Percentiles rank a stretch among this genome's conserved stretches.
Evolutionary conservation across 2,329 filamentous ascomycete species (phyloP).

Genomic region (Rhinocladiella similis): DNA sequence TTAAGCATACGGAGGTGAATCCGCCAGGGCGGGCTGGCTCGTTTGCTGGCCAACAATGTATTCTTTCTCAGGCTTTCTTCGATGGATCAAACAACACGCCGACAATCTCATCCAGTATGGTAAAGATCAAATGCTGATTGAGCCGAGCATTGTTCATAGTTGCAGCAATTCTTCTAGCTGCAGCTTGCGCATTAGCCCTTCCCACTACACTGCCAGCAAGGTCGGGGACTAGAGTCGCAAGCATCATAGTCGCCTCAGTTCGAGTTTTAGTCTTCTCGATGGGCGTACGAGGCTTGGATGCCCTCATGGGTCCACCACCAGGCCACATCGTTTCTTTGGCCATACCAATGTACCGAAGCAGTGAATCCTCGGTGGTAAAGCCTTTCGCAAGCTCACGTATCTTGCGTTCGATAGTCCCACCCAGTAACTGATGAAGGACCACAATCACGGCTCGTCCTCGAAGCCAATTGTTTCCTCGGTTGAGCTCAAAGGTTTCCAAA

Average conservation of each 20-base stretch:
- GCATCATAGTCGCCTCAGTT: slow-evolving; percentile 83
- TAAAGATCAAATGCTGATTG: slow-evolving; percentile 74
- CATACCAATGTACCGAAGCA: slow-evolving; percentile 73
- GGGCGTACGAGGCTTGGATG: slow-evolving; percentile 58
- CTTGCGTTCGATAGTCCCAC: slow-evolving; percentile 93
- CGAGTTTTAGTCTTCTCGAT: slow-evolving; percentile 77
- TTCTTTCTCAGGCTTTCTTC: slow-evolving; percentile 8
- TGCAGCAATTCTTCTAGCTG: slow-evolving; percentile 83
- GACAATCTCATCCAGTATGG: slow-evolving; percentile 69
- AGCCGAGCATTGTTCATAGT: slow-evolving; percentile 87
- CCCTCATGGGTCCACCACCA: slow-evolving; percentile 45
- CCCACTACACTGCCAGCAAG: slow-evolving; percentile 91
- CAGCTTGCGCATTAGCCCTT: slow-evolving; percentile 83
- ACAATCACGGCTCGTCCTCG: slow-evolving; percentile 93
- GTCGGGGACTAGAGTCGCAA: slow-evolving; percentile 87
- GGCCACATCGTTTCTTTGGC: slow-evolving; percentile 83
- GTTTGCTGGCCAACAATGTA: not conserved
- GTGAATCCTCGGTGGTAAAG: slow-evolving; percentile 73
- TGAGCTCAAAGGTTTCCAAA: slow-evolving; percentile 90
- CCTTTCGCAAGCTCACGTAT: slow-evolving; percentile 79
- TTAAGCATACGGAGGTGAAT: not conserved
- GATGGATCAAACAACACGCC: slow-evolving; percentile 58
- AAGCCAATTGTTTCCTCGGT: slow-evolving; percentile 95
- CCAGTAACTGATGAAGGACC: slow-evolving; percentile 90
- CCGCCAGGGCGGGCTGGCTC: not conserved